Percentiles rank a stretch among this genome's conserved stretches.
Conservation (phyloP, 164 flowering plant genomes). For the Nymphaea colorata region DNA sequence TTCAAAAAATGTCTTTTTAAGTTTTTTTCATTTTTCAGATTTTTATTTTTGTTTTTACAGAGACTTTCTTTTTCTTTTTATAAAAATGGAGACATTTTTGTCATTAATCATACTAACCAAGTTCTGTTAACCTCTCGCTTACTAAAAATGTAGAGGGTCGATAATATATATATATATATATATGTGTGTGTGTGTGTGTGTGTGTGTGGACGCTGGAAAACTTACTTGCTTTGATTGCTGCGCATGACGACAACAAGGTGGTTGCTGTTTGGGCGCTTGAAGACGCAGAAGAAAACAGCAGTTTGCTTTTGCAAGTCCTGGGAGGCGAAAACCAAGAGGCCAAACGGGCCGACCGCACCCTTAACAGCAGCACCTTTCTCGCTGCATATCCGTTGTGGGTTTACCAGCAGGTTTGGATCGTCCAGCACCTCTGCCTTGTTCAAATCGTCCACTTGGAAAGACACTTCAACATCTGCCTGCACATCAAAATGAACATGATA, state of each 20-base stretch:
- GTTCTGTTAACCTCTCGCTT: no score
- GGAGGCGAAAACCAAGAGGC: conserved; percentile 67
- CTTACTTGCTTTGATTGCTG: conserved; percentile 70
- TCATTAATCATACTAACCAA: no score
- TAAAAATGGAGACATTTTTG: no score
- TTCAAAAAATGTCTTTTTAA: no score
- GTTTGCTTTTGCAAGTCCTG: conserved; percentile 47
- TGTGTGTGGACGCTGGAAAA: no score
- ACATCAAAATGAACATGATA: no score
- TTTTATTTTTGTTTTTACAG: no score
- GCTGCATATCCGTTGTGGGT: conserved; percentile 39
- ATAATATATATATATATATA: no score
- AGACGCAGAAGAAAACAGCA: conserved; percentile 70
- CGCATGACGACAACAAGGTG: conserved; percentile 66
- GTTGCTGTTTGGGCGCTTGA: conserved; percentile 21
- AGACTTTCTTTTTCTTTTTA: no score
- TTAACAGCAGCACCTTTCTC: conserved; percentile 32
- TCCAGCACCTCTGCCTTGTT: conserved; percentile 59
- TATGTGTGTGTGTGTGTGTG: no score
- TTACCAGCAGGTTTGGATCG: conserved; percentile 26
- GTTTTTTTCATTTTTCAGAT: no score
- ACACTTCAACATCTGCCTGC: conserved; percentile 75
- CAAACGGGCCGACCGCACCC: conserved; percentile 61
- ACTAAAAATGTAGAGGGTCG: no score
- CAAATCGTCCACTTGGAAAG: conserved; percentile 36